Evolutionary conservation across 2,329 filamentous ascomycete species (phyloP).

Genomic region (Dactylellina cionopaga): DNA sequence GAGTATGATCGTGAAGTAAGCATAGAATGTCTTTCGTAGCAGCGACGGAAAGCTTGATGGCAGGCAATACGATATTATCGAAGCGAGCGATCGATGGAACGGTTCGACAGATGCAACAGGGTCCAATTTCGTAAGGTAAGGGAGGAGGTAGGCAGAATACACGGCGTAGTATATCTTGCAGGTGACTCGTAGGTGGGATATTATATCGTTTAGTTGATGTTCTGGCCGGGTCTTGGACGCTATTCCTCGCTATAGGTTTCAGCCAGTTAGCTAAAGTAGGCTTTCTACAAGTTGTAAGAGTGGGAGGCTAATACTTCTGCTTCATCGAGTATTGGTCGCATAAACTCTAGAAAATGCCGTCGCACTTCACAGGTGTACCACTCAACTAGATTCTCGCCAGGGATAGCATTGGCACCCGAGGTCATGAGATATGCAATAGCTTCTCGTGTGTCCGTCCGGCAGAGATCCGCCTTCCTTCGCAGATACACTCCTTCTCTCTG

Average conservation of each 20-base stretch:
- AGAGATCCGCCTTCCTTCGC: conserved; percentile 53
- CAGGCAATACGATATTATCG: conserved; percentile 56
- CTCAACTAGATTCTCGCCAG: conserved; percentile 55
- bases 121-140: conserved; percentile 38
- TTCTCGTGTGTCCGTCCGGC: conserved; percentile 48
- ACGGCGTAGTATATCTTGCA: conserved; percentile 50
- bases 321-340: conserved; percentile 53
- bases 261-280: background rate
- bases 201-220: conserved; percentile 43
- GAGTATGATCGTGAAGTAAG: conserved; percentile 47
- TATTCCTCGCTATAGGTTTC: conserved; percentile 14
- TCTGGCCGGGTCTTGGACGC: conserved; percentile 33
- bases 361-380: conserved; percentile 57
- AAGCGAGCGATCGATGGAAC: conserved; percentile 55
- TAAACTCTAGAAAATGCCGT: conserved; percentile 56
- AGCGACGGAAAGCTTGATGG: conserved; percentile 47
- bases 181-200: conserved; percentile 41
- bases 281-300: background rate
- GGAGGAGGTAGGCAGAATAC: conserved; percentile 46
- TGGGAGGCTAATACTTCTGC: conserved; percentile 23
- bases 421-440: conserved; percentile 55
- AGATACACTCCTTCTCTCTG: conserved; percentile 40
- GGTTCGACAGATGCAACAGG: conserved; percentile 42
- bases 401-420: conserved; percentile 35
- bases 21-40: conserved; percentile 48